phyloP scores from a whole-genome alignment of 345 rosid genomes.

The Conringia planisiliqua region DNA sequence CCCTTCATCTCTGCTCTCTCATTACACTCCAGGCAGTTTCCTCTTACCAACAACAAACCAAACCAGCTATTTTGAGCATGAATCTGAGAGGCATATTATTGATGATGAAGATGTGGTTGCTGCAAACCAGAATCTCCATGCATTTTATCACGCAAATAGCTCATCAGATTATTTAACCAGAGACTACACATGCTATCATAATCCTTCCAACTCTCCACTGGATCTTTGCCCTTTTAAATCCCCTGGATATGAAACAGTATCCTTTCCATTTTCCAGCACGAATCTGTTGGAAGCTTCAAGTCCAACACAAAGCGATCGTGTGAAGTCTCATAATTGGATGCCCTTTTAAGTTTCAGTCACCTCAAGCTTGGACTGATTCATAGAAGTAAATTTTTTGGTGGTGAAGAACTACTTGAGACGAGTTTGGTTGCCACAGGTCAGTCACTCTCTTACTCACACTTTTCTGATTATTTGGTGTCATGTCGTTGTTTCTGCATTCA shows the following conservation, averaged over 20 bases:
- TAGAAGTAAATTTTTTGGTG: not conserved
- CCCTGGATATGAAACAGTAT: constrained; percentile 31
- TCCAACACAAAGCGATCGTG: constrained; percentile 12
- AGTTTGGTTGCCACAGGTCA: constrained; percentile 19
- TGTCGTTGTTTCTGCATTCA: constrained; percentile 12
- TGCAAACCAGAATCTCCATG: constrained; percentile 24
- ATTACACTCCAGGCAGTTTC: constrained; percentile 22
- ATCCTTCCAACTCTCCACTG: constrained; percentile 28
- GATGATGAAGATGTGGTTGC: constrained; percentile 26
- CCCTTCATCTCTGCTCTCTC: constrained; percentile 30
- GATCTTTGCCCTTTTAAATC: constrained; percentile 11
- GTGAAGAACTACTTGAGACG: not conserved
- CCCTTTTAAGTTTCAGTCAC: constrained; percentile 29
- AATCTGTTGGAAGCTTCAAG: constrained; percentile 23
- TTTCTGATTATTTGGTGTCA: not conserved
- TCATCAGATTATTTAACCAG: constrained; percentile 19
- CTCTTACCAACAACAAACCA: constrained; percentile 23
- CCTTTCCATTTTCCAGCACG: constrained; percentile 30
- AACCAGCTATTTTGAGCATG: constrained; percentile 28
- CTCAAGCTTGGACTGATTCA: constrained; percentile 21
- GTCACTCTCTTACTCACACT: constrained; percentile 11
- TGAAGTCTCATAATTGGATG: constrained; percentile 27
- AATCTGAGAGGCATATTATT: constrained; percentile 19
- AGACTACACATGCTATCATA: constrained; percentile 20
- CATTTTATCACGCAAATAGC: constrained; percentile 16